A percentile compares a stretch with the other conserved stretches of the same genome.
These are phyloP conservation scores for Scortechinia acanthostroma DNA, from an alignment of 2,329 filamentous ascomycete species.

Conservation along the genomic window DNA sequence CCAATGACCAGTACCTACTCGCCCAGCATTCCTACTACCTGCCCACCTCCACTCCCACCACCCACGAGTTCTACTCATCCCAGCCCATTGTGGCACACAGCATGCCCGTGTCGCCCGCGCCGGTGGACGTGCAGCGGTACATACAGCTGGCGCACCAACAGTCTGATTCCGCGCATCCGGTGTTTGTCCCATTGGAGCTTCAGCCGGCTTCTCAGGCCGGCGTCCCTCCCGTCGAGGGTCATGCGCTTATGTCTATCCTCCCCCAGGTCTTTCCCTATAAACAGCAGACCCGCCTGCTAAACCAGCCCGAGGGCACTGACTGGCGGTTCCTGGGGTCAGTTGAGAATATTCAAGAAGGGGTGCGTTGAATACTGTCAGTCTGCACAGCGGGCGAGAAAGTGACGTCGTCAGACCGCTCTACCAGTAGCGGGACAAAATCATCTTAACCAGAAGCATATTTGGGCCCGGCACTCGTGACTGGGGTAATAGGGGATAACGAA, in stretches of 20 bases:
- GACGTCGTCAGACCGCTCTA: too few relatives aligned
- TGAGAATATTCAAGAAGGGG: too few relatives aligned
- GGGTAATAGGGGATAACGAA: too few relatives aligned
- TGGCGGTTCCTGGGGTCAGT: slow-evolving; percentile 26
- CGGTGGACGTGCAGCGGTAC: neutral
- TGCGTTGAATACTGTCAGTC: too few relatives aligned
- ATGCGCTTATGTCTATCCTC: slow-evolving; percentile 11
- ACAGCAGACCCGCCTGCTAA: slow-evolving; percentile 18
- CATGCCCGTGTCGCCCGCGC: neutral
- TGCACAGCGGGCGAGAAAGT: too few relatives aligned
- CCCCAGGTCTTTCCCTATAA: slow-evolving; percentile 21
- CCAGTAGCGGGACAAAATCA: too few relatives aligned
- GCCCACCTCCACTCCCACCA: slow-evolving; percentile 18
- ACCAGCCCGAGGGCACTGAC: slow-evolving; percentile 26
- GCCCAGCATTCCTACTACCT: slow-evolving; percentile 23
- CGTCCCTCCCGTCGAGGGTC: neutral
- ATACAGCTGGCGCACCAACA: slow-evolving; percentile 21
- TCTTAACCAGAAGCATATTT: too few relatives aligned
- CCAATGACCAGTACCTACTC: slow-evolving; percentile 23
- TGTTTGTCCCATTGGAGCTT: too few relatives aligned
- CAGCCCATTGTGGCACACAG: slow-evolving; percentile 4
- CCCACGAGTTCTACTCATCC: slow-evolving; percentile 23
- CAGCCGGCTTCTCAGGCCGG: slow-evolving; percentile 8
- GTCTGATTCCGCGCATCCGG: too few relatives aligned
- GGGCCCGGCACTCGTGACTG: too few relatives aligned